These are phyloP conservation scores for Diaporthe velutina DNA, from an alignment of 2,329 filamentous ascomycete genomes.

Conservation along the genomic window DNA sequence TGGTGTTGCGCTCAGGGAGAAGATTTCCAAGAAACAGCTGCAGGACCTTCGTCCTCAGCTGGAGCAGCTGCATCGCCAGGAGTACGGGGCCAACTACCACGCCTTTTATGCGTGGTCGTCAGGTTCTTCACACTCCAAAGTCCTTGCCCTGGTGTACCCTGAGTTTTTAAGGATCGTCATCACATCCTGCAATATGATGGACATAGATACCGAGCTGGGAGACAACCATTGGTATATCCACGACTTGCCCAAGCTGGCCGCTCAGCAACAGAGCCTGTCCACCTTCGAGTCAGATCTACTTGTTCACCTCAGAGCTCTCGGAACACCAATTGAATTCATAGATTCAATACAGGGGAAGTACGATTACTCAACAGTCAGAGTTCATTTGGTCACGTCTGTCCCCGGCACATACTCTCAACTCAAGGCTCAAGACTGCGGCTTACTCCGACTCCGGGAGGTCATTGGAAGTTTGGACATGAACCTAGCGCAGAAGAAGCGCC, in stretches of 20 bases:
- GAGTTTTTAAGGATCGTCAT: slow-evolving; percentile 44
- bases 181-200: slow-evolving; percentile 47
- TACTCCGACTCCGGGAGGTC: slow-evolving; percentile 42
- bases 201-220: slow-evolving; percentile 43
- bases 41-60: slow-evolving; percentile 38
- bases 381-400: slow-evolving; percentile 43
- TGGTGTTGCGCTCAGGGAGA: slow-evolving; percentile 39
- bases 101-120: slow-evolving; percentile 44
- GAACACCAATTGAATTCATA: slow-evolving; percentile 41
- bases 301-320: slow-evolving; percentile 42
- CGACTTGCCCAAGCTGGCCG: slow-evolving; percentile 41
- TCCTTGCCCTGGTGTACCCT: slow-evolving; percentile 44
- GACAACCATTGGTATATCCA: slow-evolving; percentile 48
- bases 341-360: slow-evolving; percentile 43
- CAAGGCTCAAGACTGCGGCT: slow-evolving; percentile 43
- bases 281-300: slow-evolving; percentile 42
- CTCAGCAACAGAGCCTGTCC: not conserved
- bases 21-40: slow-evolving; percentile 39
- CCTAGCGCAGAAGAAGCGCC: slow-evolving; percentile 34
- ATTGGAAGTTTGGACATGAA: slow-evolving; percentile 39
- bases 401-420: slow-evolving; percentile 41
- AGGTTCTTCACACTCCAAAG: slow-evolving; percentile 44
- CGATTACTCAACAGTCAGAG: slow-evolving; percentile 43
- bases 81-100: slow-evolving; percentile 43
- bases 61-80: slow-evolving; percentile 37